These are phyloP conservation scores for Thielaviopsis punctulata DNA, from an alignment of 2,329 filamentous ascomycete species.

Conservation along the genomic window DNA sequence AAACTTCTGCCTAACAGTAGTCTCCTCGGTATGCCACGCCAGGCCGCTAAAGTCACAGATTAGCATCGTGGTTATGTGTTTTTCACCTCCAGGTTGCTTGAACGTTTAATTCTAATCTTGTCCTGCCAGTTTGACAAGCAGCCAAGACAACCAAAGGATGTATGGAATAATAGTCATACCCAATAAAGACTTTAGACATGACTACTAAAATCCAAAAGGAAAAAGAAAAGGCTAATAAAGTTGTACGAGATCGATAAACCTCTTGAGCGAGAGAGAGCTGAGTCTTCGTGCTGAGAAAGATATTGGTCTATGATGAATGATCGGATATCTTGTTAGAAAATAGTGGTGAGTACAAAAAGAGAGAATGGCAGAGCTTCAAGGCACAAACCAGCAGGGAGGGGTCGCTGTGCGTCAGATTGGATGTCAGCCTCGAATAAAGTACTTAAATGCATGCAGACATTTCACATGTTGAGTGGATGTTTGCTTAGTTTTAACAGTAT, in stretches of 20 bases:
- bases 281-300: background rate
- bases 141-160: background rate
- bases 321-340: background rate
- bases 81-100: background rate
- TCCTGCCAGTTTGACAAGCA: background rate
- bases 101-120: background rate
- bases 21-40: conserved; percentile 94
- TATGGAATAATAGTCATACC: conserved; percentile 38
- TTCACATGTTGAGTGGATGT: background rate
- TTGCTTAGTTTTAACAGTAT: background rate
- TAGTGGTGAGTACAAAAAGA: background rate
- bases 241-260: background rate
- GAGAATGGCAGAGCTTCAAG: background rate
- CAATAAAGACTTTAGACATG: conserved; percentile 93
- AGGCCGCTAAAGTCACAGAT: conserved; percentile 60
- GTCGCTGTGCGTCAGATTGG: background rate
- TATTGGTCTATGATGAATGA: background rate
- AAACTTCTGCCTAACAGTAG: conserved; percentile 75
- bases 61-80: too few relatives aligned
- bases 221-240: background rate
- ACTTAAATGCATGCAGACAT: background rate
- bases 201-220: conserved; percentile 12
- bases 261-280: background rate
- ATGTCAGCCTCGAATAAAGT: background rate
- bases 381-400: background rate